Percentiles rank a stretch among this genome's conserved stretches.
Conservation (phyloP, 176 grass and related monocot species). For the Pontederia paniculata region DNA sequence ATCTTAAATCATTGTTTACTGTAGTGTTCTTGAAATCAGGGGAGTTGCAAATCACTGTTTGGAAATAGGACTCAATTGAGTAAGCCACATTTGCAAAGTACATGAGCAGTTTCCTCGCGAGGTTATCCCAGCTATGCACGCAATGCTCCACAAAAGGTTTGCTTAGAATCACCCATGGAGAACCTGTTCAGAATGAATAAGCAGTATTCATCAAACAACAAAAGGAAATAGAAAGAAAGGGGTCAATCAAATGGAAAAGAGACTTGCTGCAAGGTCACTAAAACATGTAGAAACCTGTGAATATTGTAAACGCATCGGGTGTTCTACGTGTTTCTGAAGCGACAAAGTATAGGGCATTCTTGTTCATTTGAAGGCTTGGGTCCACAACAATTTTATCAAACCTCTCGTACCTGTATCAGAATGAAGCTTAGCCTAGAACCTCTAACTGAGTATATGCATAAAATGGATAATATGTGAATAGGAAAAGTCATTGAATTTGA, state of each 20-base stretch:
- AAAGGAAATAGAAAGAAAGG: neutral
- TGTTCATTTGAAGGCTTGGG: slow-evolving; percentile 42
- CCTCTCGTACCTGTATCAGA: slow-evolving; percentile 33
- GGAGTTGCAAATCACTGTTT: slow-evolving; percentile 68
- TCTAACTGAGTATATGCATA: neutral
- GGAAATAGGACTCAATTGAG: slow-evolving; percentile 74
- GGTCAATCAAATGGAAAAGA: neutral
- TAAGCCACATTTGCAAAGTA: slow-evolving; percentile 54
- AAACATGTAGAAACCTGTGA: slow-evolving; percentile 40
- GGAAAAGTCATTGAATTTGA: too few relatives aligned
- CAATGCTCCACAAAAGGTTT: slow-evolving; percentile 52
- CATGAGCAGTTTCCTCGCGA: slow-evolving; percentile 61
- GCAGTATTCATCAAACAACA: neutral
- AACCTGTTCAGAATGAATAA: slow-evolving; percentile 30
- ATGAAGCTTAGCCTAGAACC: neutral
- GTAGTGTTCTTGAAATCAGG: slow-evolving; percentile 44
- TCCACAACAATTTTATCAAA: slow-evolving; percentile 72
- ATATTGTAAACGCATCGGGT: slow-evolving; percentile 74
- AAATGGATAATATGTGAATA: neutral
- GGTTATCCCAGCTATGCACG: slow-evolving; percentile 52
- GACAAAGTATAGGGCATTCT: slow-evolving; percentile 22
- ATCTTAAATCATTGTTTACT: slow-evolving; percentile 37
- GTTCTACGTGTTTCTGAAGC: slow-evolving; percentile 36
- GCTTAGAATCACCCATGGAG: slow-evolving; percentile 75
- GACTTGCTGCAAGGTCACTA: neutral